These are phyloP conservation scores for Cucumis hystrix DNA, from an alignment of 306 rosid genomes.

Conservation along the genomic window DNA sequence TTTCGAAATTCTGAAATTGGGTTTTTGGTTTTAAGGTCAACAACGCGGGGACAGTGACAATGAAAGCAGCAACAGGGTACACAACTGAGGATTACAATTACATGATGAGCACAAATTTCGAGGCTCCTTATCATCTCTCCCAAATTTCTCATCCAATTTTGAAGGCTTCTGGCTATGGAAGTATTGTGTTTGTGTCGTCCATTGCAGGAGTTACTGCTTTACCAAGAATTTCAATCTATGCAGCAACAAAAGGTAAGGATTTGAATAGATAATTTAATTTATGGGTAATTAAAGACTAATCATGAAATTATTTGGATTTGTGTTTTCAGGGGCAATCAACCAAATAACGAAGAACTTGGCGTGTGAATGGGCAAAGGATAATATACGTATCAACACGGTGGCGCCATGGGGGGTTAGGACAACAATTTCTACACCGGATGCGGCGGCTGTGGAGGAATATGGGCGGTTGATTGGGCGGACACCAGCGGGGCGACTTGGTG, in stretches of 20 bases:
- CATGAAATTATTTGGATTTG: not conserved
- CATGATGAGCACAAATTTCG: constrained; percentile 23
- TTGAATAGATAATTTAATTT: not conserved
- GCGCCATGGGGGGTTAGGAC: constrained; percentile 37
- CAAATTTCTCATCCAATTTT: constrained; percentile 33
- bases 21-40: not conserved
- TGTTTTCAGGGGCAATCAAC: constrained; percentile 37
- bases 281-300: not conserved
- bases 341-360: constrained; percentile 45
- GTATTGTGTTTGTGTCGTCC: constrained; percentile 34
- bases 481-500: constrained; percentile 23
- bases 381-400: constrained; percentile 37
- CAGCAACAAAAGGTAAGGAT: constrained; percentile 39
- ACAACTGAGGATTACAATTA: constrained; percentile 14
- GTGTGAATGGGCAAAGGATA: constrained; percentile 64
- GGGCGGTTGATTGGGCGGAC: not conserved
- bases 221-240: constrained; percentile 22
- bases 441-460: not conserved
- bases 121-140: constrained; percentile 27
- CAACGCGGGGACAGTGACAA: not conserved
- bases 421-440: not conserved
- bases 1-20: not conserved
- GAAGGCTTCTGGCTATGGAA: constrained; percentile 32
- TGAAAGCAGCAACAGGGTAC: not conserved
- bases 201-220: constrained; percentile 29